Evolutionary conservation across 1,284 basidiomycete genomes (phyloP), one percentile per base, ranked within the genome.

Genomic region (Neonothopanus nambi): DNA sequence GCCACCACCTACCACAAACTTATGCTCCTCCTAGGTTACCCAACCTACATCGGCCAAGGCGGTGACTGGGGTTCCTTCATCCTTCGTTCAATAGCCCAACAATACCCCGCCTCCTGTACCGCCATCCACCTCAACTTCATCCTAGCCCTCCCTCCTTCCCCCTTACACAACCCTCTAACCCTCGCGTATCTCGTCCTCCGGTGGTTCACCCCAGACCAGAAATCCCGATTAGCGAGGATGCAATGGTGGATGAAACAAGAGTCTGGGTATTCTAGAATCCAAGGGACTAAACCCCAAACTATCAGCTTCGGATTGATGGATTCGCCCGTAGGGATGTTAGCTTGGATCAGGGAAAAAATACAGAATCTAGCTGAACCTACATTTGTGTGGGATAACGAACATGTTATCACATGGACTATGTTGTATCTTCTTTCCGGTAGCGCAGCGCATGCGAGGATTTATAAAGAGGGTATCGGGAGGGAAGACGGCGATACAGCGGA

Each of bases 21-120:
- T 23, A 78, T 78, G 76, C 50, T 69, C 3, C 61, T 66, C 0
- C 58, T 78, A 35, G 74, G 76, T 1, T 78, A 78, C 56, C 47
- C 56, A 20, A 58, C 41, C 44, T 66, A 66, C 66, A 65, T 77
- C 21, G 71, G 70, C 1, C 77, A 79, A 63, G 78, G 75, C 3
- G 77, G 78, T 5, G 78, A 79, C 58, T 74, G 73, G 69, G 78
- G 77, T 26, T 63, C 61, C 17, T 3, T 63, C 1, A 71, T 78
- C 51, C 21, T 62, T 8, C 61, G 63, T 45, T 64, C 54, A 17
- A 51, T 63, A 17, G 64, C 60, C 1, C 41, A 63, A 8, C 50
- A 62, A 35, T 59, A 65, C 51, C 63, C 66, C 11, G 56, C 61
- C 23, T 55, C 55, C 21, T 63, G 65, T 30, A 37, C 65, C 23